phyloP scores from a whole-genome alignment of 2,329 filamentous ascomycete species.

The Nemania bipapillata region DNA sequence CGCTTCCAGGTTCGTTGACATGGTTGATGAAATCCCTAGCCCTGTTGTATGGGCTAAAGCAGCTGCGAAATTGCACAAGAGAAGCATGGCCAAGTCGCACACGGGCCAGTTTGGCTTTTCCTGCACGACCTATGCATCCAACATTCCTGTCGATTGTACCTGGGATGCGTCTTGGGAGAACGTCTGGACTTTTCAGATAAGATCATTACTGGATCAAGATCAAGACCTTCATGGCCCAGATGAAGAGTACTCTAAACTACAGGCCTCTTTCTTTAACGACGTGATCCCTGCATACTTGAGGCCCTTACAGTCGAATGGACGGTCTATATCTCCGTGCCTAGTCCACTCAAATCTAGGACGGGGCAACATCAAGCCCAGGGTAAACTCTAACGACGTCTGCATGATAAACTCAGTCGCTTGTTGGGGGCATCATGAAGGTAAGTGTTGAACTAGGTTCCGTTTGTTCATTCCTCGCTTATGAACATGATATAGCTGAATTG shows the following conservation, averaged over 20 bases:
- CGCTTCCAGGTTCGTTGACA: slow-evolving; percentile 44
- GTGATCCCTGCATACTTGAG: slow-evolving; percentile 45
- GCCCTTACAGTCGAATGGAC: slow-evolving; percentile 42
- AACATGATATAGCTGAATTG: slow-evolving; percentile 37
- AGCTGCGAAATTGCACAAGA: slow-evolving; percentile 40
- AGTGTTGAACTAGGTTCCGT: background rate
- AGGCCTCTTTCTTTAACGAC: slow-evolving; percentile 37
- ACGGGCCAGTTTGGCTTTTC: slow-evolving; percentile 43
- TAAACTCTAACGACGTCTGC: slow-evolving; percentile 31
- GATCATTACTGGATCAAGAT: slow-evolving; percentile 40
- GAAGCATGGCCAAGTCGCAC: slow-evolving; percentile 45
- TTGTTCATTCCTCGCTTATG: background rate
- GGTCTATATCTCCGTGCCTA: slow-evolving; percentile 42
- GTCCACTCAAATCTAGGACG: slow-evolving; percentile 46
- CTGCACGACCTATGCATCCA: slow-evolving; percentile 34
- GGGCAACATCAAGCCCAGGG: slow-evolving; percentile 42
- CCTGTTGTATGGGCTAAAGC: slow-evolving; percentile 38
- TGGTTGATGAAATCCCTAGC: slow-evolving; percentile 43
- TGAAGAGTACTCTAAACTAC: slow-evolving; percentile 37
- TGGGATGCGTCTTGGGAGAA: slow-evolving; percentile 45
- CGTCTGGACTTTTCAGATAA: slow-evolving; percentile 39
- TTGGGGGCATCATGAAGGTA: slow-evolving; percentile 47
- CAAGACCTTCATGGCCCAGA: slow-evolving; percentile 31
- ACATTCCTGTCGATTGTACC: slow-evolving; percentile 36
- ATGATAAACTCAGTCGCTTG: slow-evolving; percentile 43